Conservation (phyloP, 352 stramenopile genomes). For the Aphanomyces stellatus region DNA sequence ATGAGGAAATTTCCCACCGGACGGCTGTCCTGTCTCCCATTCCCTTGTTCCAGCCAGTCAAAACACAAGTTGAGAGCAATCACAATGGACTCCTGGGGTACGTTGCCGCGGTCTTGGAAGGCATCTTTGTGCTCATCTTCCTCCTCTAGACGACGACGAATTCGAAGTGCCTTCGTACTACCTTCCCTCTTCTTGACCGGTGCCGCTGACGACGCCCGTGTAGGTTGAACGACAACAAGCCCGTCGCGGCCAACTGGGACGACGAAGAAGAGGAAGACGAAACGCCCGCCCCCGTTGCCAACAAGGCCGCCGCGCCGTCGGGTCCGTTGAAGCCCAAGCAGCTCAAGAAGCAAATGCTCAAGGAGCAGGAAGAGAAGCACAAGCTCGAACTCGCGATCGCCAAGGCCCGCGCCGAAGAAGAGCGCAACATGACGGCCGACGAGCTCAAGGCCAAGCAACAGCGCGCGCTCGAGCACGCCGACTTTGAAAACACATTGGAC, state of each 20-base stretch:
- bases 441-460: conserved; percentile 52
- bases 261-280: conserved; percentile 65
- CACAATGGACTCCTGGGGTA: conserved; percentile 73
- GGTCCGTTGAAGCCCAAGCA: conserved; percentile 73
- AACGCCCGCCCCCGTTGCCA: conserved; percentile 3
- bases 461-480: conserved; percentile 49
- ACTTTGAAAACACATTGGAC: conserved; percentile 71
- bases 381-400: conserved; percentile 63
- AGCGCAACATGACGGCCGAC: conserved; percentile 55
- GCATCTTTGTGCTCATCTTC: background rate
- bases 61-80: background rate
- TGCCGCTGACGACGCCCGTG: too few relatives aligned
- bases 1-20: too few relatives aligned
- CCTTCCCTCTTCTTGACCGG: too few relatives aligned
- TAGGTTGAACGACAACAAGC: conserved; percentile 26
- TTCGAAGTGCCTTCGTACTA: conserved; percentile 62
- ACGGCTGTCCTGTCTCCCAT: too few relatives aligned
- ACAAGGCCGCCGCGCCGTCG: conserved; percentile 30
- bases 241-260: conserved; percentile 56
- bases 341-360: conserved; percentile 81
- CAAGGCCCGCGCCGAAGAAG: conserved; percentile 59
- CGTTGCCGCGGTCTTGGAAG: conserved; percentile 11
- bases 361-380: conserved; percentile 80
- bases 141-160: conserved; percentile 64
- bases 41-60: conserved; percentile 8